Evolutionary conservation across 106 monocot genomes (phyloP).

Genomic region (Acanthochlamys bracteata): DNA sequence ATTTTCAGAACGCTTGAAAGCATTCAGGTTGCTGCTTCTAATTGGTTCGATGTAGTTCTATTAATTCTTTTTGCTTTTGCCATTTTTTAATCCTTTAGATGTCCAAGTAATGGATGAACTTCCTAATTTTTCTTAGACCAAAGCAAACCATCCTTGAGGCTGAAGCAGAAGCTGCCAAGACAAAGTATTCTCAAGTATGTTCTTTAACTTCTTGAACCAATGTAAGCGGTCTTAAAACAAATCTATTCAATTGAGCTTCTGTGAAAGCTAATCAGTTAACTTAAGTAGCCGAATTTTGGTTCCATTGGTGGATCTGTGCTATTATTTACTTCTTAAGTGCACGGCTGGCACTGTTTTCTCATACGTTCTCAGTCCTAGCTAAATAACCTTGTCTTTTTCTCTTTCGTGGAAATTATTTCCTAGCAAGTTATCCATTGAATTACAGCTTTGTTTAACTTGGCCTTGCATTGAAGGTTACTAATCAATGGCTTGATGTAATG

Average conservation of each 20-base stretch:
- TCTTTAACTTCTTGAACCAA: too few species aligned
- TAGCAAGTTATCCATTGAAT: too few species aligned
- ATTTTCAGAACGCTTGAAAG: slow-evolving; percentile 84
- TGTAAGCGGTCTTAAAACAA: too few species aligned
- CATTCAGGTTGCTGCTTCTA: slow-evolving; percentile 51
- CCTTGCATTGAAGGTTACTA: slow-evolving; percentile 36
- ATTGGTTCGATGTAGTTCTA: not conserved
- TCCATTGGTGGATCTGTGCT: too few species aligned
- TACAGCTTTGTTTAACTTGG: not conserved
- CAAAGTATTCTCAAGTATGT: slow-evolving; percentile 66
- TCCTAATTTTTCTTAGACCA: slow-evolving; percentile 44
- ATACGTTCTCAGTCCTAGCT: too few species aligned
- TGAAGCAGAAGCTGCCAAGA: slow-evolving; percentile 72
- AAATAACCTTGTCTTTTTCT: too few species aligned
- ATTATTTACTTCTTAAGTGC: too few species aligned
- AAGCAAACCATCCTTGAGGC: slow-evolving; percentile 93
- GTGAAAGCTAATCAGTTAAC: slow-evolving; percentile 4
- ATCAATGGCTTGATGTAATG: slow-evolving; percentile 89
- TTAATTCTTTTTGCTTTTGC: not conserved
- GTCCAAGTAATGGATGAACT: not conserved
- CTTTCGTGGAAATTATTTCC: too few species aligned
- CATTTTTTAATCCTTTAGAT: too few species aligned
- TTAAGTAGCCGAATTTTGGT: too few species aligned
- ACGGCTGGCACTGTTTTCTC: too few species aligned
- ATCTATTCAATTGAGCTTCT: too few species aligned